phyloP scores from a whole-genome alignment of 2,329 filamentous ascomycete genomes.

The Davidsoniella virescens region DNA sequence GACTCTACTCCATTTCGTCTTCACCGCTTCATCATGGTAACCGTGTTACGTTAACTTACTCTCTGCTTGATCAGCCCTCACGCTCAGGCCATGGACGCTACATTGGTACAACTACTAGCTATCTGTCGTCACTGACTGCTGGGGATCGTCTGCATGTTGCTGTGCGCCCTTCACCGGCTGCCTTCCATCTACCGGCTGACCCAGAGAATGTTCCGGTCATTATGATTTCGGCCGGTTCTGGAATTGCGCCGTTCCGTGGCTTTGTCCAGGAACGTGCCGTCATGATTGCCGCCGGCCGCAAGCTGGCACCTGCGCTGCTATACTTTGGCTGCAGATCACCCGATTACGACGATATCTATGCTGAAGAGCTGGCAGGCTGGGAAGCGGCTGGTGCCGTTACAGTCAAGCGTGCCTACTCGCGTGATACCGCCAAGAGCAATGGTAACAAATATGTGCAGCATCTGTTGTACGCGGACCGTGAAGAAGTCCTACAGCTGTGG shows the following conservation, averaged over 20 bases:
- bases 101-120: conserved; percentile 44
- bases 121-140: conserved; percentile 33
- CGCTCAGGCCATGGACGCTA: conserved; percentile 32
- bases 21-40: conserved; percentile 45
- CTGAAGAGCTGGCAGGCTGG: conserved; percentile 42
- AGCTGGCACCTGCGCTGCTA: conserved; percentile 43
- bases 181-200: conserved; percentile 33
- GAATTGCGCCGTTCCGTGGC: conserved; percentile 45
- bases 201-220: conserved; percentile 32
- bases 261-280: conserved; percentile 46
- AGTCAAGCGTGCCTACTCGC: conserved; percentile 40
- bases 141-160: conserved; percentile 34
- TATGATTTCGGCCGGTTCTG: conserved; percentile 35
- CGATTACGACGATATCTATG: conserved; percentile 42
- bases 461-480: conserved; percentile 22
- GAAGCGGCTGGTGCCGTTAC: conserved; percentile 41
- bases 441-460: conserved; percentile 35
- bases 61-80: conserved; percentile 42
- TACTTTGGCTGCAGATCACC: conserved; percentile 47
- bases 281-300: conserved; percentile 31
- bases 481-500: conserved; percentile 25
- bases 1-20: conserved; percentile 69
- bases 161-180: conserved; percentile 24
- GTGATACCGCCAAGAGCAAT: conserved; percentile 25
- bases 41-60: conserved; percentile 50